These are phyloP conservation scores for Jimgerdemannia flammicorona DNA, from an alignment of 192 early-diverging fungal genomes.

Conservation along the genomic window DNA sequence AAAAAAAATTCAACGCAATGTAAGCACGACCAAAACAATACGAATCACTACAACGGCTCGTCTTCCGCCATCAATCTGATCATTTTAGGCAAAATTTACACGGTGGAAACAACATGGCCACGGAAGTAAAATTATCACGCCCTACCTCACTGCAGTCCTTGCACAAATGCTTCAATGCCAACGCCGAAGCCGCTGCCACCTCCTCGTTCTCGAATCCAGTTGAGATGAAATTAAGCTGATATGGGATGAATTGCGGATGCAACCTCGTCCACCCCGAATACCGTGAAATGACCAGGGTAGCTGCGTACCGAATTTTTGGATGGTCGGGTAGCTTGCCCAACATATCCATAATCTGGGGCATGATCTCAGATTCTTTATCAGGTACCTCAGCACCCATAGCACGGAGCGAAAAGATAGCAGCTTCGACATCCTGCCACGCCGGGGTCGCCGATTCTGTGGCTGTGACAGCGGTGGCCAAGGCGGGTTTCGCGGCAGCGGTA, in stretches of 20 bases:
- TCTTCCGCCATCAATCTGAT: too few species aligned
- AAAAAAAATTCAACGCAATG: too few species aligned
- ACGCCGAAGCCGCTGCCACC: conserved; percentile 77
- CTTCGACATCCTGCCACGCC: conserved; percentile 93
- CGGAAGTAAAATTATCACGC: background rate
- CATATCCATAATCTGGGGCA: conserved; percentile 92
- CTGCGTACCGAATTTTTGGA: conserved; percentile 94
- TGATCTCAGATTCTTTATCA: conserved; percentile 62
- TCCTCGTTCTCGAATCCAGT: conserved; percentile 88
- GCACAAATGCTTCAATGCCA: conserved; percentile 86
- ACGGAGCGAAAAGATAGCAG: conserved; percentile 88
- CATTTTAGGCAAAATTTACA: background rate
- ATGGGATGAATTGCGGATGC: conserved; percentile 88
- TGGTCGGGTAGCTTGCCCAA: conserved; percentile 83
- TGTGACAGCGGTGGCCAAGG: conserved; percentile 34
- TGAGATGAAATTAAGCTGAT: conserved; percentile 89
- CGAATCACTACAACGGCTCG: too few species aligned
- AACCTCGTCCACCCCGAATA: conserved; percentile 90
- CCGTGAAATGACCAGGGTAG: conserved; percentile 92
- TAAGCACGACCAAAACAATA: too few species aligned
- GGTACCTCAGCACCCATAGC: conserved; percentile 88
- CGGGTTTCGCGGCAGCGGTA: conserved; percentile 21
- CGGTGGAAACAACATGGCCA: background rate
- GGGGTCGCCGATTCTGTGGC: conserved; percentile 14
- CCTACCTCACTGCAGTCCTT: conserved; percentile 84